Evolutionary conservation across 2,329 filamentous ascomycete species (phyloP).

Genomic region (Curvularia sp.): DNA sequence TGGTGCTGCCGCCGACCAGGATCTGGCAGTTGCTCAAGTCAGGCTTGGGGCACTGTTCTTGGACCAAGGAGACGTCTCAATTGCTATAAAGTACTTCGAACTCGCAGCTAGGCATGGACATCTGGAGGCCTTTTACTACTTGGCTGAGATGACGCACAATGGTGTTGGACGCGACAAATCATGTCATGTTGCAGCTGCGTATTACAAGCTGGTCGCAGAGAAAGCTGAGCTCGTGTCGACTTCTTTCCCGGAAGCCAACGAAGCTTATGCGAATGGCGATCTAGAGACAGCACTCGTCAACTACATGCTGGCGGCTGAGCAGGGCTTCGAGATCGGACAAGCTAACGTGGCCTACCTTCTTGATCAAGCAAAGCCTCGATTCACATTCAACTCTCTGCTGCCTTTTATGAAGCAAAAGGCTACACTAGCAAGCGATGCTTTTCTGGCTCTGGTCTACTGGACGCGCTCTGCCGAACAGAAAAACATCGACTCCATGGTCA

Average conservation of each 20-base stretch:
- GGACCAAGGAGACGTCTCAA: constrained; percentile 83
- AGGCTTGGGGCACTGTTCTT: constrained; percentile 84
- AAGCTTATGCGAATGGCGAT: constrained; percentile 80
- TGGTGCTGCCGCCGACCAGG: constrained; percentile 79
- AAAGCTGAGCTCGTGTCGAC: constrained; percentile 89
- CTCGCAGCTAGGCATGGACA: constrained; percentile 81
- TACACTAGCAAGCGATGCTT: constrained; percentile 63
- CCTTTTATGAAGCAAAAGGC: constrained; percentile 54
- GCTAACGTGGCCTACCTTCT: constrained; percentile 89
- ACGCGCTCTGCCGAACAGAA: constrained; percentile 91
- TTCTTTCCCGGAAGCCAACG: constrained; percentile 82
- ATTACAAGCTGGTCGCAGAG: constrained; percentile 88
- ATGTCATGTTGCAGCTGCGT: constrained; percentile 77
- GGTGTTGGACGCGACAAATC: constrained; percentile 81
- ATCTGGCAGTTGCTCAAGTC: constrained; percentile 80
- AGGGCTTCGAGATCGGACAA: constrained; percentile 88
- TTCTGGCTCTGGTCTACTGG: constrained; percentile 88
- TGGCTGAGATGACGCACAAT: constrained; percentile 84
- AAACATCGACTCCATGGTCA: constrained; percentile 92
- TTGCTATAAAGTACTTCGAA: constrained; percentile 86
- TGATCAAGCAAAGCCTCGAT: constrained; percentile 65
- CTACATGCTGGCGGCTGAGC: constrained; percentile 88
- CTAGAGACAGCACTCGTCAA: constrained; percentile 79
- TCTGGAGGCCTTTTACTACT: constrained; percentile 90
- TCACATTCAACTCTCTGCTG: constrained; percentile 63